Evolutionary conservation across 2,329 filamentous ascomycete species (phyloP).

Genomic region (Microsporum audouinii): DNA sequence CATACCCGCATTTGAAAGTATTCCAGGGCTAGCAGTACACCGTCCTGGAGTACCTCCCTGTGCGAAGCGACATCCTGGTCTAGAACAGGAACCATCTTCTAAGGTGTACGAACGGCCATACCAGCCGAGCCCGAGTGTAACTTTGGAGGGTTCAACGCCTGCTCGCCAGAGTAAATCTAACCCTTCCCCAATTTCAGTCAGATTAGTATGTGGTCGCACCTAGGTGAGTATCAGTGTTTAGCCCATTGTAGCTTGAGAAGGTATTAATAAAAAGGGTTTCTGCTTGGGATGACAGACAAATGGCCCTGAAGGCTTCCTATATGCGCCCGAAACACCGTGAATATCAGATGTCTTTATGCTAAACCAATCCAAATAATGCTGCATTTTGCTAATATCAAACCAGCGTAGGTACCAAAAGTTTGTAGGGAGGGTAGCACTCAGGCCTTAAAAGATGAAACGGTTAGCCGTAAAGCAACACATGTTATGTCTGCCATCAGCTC

Average conservation of each 20-base stretch:
- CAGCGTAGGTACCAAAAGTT: constrained; percentile 16
- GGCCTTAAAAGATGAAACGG: background rate
- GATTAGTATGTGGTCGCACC: constrained; percentile 16
- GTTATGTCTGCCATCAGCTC: background rate
- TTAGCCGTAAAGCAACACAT: background rate
- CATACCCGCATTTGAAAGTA: background rate
- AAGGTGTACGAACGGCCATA: constrained; percentile 36
- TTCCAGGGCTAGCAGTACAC: constrained; percentile 16
- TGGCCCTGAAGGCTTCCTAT: background rate
- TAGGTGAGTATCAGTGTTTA: background rate
- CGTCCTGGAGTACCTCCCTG: constrained; percentile 18
- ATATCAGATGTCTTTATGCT: constrained; percentile 23
- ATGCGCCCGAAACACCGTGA: constrained; percentile 8
- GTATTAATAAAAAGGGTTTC: background rate
- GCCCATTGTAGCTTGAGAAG: background rate
- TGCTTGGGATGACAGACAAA: background rate
- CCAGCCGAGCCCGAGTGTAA: constrained; percentile 33
- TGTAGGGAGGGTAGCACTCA: constrained; percentile 9
- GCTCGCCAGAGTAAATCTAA: constrained; percentile 22
- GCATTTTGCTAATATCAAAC: constrained; percentile 17
- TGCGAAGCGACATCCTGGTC: constrained; percentile 19
- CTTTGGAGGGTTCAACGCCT: constrained; percentile 17
- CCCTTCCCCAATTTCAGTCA: constrained; percentile 16
- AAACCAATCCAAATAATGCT: constrained; percentile 17
- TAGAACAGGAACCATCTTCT: constrained; percentile 12